These are phyloP conservation scores for Penicillium simplicissimum DNA, from an alignment of 495 filamentous ascomycete species.

Conservation along the genomic window DNA sequence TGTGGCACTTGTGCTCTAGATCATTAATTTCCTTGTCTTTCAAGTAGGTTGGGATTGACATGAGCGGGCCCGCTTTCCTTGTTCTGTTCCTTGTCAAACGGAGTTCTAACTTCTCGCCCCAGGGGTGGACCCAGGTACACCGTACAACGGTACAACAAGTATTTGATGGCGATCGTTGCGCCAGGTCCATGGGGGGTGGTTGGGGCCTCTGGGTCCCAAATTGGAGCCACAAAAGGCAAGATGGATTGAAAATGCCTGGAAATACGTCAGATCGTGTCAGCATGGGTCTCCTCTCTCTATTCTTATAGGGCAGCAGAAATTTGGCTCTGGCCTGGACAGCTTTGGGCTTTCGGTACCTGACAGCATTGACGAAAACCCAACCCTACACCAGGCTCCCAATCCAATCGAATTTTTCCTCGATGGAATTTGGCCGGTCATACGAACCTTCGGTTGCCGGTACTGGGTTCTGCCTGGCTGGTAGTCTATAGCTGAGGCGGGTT, in stretches of 20 bases:
- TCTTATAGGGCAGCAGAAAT: background rate
- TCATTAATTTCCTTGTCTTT: background rate
- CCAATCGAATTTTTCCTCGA: no score
- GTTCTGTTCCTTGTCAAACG: slow-evolving; percentile 1
- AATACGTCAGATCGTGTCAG: background rate
- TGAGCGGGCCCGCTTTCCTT: background rate
- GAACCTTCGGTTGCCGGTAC: no score
- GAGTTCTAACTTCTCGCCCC: background rate
- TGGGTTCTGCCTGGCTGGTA: no score
- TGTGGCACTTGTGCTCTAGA: no score
- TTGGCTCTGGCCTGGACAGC: background rate
- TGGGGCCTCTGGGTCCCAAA: background rate
- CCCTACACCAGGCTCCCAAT: no score
- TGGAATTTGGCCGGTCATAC: no score
- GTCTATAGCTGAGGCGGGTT: no score
- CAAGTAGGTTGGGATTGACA: background rate
- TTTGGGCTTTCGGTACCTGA: background rate
- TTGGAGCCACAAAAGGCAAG: background rate
- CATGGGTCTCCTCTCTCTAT: background rate
- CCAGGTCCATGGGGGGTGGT: background rate
- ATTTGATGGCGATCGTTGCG: background rate
- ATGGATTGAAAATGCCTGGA: background rate
- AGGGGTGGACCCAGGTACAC: background rate
- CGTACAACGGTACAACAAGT: no score
- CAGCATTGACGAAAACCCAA: no score